These are phyloP conservation scores for Curvularia eragrostidis DNA, from an alignment of 2,329 filamentous ascomycete species.

Conservation along the genomic window DNA sequence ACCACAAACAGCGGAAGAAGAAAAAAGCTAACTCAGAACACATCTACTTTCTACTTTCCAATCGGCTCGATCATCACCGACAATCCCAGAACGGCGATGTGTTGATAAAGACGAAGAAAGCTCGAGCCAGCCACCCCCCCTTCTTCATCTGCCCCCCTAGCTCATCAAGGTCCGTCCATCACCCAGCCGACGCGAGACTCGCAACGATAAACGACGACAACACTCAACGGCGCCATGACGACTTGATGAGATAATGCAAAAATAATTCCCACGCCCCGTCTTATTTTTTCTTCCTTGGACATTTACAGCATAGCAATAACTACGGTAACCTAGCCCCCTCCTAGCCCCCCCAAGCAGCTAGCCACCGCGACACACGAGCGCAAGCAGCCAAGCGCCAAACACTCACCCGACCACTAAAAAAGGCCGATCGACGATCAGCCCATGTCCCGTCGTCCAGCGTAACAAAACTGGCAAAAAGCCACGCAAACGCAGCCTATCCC, in stretches of 20 bases:
- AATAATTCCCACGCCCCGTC: too few species aligned
- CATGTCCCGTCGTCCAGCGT: too few species aligned
- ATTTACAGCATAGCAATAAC: not conserved
- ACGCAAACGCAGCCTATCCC: too few species aligned
- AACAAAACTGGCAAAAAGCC: too few species aligned
- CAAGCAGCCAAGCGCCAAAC: not conserved
- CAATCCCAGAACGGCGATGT: not conserved
- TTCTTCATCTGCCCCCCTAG: not conserved
- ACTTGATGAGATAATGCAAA: not conserved
- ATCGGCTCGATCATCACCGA: not conserved
- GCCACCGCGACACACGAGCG: not conserved
- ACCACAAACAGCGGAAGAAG: not conserved
- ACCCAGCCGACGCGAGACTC: slow-evolving; percentile 7
- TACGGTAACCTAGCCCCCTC: not conserved
- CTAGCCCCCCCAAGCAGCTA: not conserved
- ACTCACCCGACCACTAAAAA: too few species aligned
- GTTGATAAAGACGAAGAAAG: not conserved
- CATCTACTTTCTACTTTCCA: not conserved
- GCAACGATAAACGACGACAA: too few species aligned
- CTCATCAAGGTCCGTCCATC: slow-evolving; percentile 1
- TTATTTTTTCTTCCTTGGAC: not conserved
- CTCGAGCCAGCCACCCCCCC: not conserved
- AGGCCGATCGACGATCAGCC: too few species aligned
- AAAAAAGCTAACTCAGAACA: not conserved
- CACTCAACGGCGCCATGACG: not conserved